Conservation (phyloP, 306 rosid species). For the Glycyrrhiza uralensis region DNA sequence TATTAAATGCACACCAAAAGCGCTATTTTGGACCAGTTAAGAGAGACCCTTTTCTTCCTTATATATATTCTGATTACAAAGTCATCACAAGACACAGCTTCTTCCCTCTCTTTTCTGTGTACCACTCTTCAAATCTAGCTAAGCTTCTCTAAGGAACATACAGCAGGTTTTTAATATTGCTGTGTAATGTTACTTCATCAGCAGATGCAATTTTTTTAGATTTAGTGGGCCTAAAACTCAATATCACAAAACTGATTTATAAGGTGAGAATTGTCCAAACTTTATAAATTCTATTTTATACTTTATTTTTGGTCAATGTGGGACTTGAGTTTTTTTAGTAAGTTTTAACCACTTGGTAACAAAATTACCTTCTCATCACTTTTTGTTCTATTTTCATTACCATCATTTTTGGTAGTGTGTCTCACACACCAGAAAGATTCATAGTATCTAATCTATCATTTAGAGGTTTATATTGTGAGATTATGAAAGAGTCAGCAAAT, state of each 20-base stretch:
- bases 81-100: not conserved
- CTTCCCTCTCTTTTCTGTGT: not conserved
- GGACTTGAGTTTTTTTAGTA: too few species aligned
- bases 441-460: constrained; percentile 9
- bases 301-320: too few species aligned
- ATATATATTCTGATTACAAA: not conserved
- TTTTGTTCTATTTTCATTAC: not conserved
- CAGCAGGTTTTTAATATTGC: not conserved
- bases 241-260: too few species aligned
- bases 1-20: constrained; percentile 33
- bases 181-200: not conserved
- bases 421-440: constrained; percentile 26
- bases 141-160: not conserved
- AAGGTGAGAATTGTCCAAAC: too few species aligned
- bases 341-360: not conserved
- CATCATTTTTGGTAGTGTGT: constrained; percentile 5
- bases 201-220: too few species aligned
- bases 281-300: too few species aligned
- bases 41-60: not conserved
- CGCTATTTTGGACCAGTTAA: constrained; percentile 36
- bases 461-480: constrained; percentile 10
- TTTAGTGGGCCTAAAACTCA: too few species aligned
- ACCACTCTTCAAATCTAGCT: not conserved
- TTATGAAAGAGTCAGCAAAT: constrained; percentile 30
- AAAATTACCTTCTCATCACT: not conserved